Evolutionary conservation across 2,329 filamentous ascomycete species (phyloP).

Genomic region (Alternaria brassicae): DNA sequence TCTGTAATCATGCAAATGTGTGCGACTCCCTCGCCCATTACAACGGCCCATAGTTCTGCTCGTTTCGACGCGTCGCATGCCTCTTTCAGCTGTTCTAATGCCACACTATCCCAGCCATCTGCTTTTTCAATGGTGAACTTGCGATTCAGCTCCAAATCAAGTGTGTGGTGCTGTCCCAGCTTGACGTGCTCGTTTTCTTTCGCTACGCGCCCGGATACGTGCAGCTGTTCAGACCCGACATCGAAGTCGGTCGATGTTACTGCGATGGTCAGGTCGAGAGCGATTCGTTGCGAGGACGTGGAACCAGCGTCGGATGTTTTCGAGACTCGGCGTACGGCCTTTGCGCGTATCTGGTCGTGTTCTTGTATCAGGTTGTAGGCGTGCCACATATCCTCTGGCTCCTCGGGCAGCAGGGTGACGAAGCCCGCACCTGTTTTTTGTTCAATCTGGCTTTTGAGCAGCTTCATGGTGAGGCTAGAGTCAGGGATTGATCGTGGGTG

Average conservation of each 20-base stretch:
- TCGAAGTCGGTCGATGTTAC: conserved; percentile 75
- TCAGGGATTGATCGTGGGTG: background rate
- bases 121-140: conserved; percentile 89
- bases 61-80: conserved; percentile 79
- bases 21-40: conserved; percentile 88
- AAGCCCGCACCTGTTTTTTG: conserved; percentile 67
- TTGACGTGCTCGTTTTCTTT: conserved; percentile 73
- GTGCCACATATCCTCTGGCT: conserved; percentile 83
- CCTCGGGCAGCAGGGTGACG: conserved; percentile 72
- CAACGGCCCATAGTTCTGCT: conserved; percentile 84
- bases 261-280: conserved; percentile 69
- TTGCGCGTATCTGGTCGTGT: conserved; percentile 69
- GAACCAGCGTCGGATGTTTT: conserved; percentile 67
- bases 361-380: conserved; percentile 75
- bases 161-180: conserved; percentile 71
- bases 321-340: conserved; percentile 71
- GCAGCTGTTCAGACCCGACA: conserved; percentile 70
- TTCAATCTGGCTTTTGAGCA: conserved; percentile 72
- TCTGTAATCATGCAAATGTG: conserved; percentile 85
- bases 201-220: conserved; percentile 70
- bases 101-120: conserved; percentile 86
- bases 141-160: conserved; percentile 85
- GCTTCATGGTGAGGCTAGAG: conserved; percentile 61
- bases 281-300: conserved; percentile 68
- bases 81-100: conserved; percentile 77